Percentiles rank a stretch among this genome's conserved stretches.
These are phyloP conservation scores for Abelmoschus esculentus DNA, from an alignment of 345 rosid species.

Conservation along the genomic window DNA sequence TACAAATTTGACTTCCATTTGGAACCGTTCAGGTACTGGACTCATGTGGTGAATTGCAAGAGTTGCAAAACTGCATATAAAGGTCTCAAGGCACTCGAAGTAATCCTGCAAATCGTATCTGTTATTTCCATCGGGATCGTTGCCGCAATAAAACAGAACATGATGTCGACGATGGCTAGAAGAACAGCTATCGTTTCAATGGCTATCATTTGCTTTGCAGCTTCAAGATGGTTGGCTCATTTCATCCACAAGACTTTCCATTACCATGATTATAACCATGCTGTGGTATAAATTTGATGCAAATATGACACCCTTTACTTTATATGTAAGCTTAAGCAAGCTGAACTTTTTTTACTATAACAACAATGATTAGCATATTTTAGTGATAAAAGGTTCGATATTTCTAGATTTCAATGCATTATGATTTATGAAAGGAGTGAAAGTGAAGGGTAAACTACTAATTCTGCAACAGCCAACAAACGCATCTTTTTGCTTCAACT, in stretches of 20 bases:
- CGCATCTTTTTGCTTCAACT: neutral
- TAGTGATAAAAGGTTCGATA: too few species aligned
- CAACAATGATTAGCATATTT: neutral
- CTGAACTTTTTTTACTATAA: neutral
- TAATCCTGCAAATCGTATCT: conserved; percentile 47
- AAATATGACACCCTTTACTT: neutral
- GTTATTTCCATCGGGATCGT: conserved; percentile 44
- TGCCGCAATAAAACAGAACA: conserved; percentile 41
- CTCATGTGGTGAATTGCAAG: conserved; percentile 74
- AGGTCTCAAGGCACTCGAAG: conserved; percentile 49
- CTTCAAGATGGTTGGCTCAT: conserved; percentile 66
- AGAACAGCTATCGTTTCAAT: conserved; percentile 26
- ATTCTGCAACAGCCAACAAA: neutral
- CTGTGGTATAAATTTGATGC: conserved; percentile 24
- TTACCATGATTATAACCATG: conserved; percentile 70
- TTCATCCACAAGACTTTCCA: conserved; percentile 69
- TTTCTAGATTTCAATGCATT: neutral
- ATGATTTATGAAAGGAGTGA: neutral
- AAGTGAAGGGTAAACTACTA: neutral
- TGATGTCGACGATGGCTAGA: conserved; percentile 36
- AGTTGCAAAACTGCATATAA: conserved; percentile 65
- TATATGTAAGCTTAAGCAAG: too few species aligned
- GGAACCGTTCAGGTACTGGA: conserved; percentile 50
- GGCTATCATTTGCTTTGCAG: conserved; percentile 56
- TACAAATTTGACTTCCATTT: neutral